A percentile compares a stretch with the other conserved stretches of the same genome.
phyloP scores from a whole-genome alignment of 192 early-diverging fungal species.

The Backusella mclennaniae region DNA sequence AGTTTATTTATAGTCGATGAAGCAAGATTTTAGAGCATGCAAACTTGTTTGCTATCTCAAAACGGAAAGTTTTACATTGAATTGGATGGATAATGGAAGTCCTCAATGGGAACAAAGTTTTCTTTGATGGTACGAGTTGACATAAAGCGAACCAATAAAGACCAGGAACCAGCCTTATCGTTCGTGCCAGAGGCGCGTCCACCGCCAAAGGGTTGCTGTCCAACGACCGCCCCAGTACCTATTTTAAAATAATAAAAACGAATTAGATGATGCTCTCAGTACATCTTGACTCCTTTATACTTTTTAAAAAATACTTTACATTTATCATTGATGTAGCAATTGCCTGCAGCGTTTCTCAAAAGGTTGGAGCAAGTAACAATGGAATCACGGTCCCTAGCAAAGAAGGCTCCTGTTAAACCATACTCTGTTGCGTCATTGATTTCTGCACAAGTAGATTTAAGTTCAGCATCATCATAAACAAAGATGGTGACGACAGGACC shows the following conservation, averaged over 20 bases:
- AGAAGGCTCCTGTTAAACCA: slow-evolving; percentile 88
- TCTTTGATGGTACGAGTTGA: slow-evolving; percentile 96
- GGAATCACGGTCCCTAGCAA: slow-evolving; percentile 84
- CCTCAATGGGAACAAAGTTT: slow-evolving; percentile 82
- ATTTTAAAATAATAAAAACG: neutral
- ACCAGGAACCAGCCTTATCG: slow-evolving; percentile 91
- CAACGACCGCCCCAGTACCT: slow-evolving; percentile 90
- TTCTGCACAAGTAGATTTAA: slow-evolving; percentile 69
- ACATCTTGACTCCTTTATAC: neutral
- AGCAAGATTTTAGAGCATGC: neutral
- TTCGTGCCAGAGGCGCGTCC: slow-evolving; percentile 92
- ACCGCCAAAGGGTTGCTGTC: slow-evolving; percentile 98
- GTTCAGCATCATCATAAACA: slow-evolving; percentile 82
- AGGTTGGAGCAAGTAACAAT: slow-evolving; percentile 69
- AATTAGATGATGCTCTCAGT: neutral
- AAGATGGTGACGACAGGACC: slow-evolving; percentile 94
- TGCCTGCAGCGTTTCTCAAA: slow-evolving; percentile 88
- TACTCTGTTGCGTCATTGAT: slow-evolving; percentile 82
- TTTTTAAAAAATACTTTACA: slow-evolving; percentile 34
- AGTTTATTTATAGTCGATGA: neutral
- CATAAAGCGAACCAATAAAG: slow-evolving; percentile 72
- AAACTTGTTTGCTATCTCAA: neutral
- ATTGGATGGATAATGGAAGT: slow-evolving; percentile 89
- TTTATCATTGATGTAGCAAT: slow-evolving; percentile 99
- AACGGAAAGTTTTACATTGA: neutral